Percentiles rank a stretch among this genome's conserved stretches.
Conservation (phyloP, 208 protist species). For the Acanthamoeba royreba region DNA sequence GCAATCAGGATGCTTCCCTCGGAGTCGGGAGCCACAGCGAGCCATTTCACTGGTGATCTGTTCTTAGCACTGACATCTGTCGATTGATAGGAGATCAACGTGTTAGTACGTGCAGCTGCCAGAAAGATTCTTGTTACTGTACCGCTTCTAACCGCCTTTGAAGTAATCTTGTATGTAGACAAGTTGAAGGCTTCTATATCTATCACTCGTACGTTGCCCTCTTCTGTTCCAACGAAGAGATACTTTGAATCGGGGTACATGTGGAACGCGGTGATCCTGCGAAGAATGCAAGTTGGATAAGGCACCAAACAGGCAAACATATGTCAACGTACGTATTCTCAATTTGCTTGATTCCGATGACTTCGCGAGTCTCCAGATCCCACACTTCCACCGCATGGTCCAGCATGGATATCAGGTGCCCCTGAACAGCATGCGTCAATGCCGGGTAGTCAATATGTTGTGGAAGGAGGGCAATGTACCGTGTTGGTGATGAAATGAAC, state of each 20-base stretch:
- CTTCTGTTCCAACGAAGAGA: not conserved
- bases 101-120: no score
- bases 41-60: not conserved
- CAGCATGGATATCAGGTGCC: not conserved
- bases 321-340: not conserved
- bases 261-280: not conserved
- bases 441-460: not conserved
- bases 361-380: not conserved
- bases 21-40: not conserved
- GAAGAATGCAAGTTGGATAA: not conserved
- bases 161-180: not conserved
- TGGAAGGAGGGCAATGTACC: not conserved
- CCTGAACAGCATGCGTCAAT: not conserved
- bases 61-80: not conserved
- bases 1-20: not conserved
- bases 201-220: not conserved
- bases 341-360: not conserved
- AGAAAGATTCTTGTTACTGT: no score
- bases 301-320: not conserved
- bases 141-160: not conserved
- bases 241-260: not conserved
- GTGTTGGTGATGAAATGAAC: not conserved
- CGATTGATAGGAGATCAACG: no score
- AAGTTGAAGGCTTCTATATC: not conserved
- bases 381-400: not conserved